Evolutionary conservation across 192 early-diverging fungal species (phyloP).

Genomic region (Spizellomyces sp.): DNA sequence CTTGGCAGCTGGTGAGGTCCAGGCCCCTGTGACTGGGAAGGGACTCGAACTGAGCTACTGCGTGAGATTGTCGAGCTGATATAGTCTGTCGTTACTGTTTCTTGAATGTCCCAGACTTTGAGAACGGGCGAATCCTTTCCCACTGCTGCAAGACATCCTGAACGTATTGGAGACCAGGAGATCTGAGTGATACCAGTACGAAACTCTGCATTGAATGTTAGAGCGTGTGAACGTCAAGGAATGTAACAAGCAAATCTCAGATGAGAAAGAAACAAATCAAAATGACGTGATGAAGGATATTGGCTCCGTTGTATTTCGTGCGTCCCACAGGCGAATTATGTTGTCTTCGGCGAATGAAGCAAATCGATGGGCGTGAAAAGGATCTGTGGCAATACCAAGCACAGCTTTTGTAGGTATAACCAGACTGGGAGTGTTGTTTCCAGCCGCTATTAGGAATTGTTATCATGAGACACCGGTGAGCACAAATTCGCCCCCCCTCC

Average conservation of each 20-base stretch:
- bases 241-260: not conserved
- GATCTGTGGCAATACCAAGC: conserved; percentile 66
- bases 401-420: conserved; percentile 71
- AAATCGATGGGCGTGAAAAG: conserved; percentile 67
- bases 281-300: not conserved
- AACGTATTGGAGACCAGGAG: conserved; percentile 58
- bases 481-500: too few species aligned
- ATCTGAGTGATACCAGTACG: conserved; percentile 54
- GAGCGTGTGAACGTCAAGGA: conserved; percentile 29
- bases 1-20: not conserved
- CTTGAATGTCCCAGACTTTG: conserved; percentile 71
- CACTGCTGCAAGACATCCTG: conserved; percentile 59
- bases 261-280: not conserved
- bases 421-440: conserved; percentile 45
- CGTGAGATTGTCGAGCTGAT: not conserved
- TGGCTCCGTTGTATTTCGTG: conserved; percentile 63
- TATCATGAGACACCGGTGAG: not conserved
- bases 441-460: conserved; percentile 35
- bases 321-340: conserved; percentile 75
- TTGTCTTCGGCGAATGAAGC: conserved; percentile 72
- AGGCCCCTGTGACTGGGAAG: not conserved
- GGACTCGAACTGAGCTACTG: not conserved
- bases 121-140: conserved; percentile 57
- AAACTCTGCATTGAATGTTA: conserved; percentile 36
- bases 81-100: conserved; percentile 12